phyloP scores from a whole-genome alignment of 306 rosid species.

The Vigna nakashimae region DNA sequence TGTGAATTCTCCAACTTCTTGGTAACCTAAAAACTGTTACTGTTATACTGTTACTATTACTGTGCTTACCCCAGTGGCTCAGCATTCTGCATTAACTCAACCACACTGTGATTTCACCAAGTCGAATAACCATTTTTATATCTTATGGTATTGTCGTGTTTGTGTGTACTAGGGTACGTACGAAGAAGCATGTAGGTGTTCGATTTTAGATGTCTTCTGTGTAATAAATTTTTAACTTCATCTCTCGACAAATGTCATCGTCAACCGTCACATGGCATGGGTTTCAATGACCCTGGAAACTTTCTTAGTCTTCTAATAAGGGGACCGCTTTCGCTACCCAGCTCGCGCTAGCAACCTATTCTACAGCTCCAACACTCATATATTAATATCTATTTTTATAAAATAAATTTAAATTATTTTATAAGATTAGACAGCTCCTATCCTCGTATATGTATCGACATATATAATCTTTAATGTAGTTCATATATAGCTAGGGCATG shows the following conservation, averaged over 20 bases:
- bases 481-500: not conserved
- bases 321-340: slow-evolving; percentile 47
- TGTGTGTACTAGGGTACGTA: slow-evolving; percentile 21
- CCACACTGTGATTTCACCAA: slow-evolving; percentile 3
- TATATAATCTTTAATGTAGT: not conserved
- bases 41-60: not conserved
- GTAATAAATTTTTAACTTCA: not conserved
- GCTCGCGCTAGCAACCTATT: not conserved
- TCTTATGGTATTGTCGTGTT: not conserved
- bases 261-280: slow-evolving; percentile 62
- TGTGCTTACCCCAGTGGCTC: slow-evolving; percentile 19
- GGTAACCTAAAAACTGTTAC: not conserved
- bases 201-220: slow-evolving; percentile 17
- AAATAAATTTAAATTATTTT: not conserved
- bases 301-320: slow-evolving; percentile 13
- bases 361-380: not conserved
- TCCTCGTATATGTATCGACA: not conserved
- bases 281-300: slow-evolving; percentile 40
- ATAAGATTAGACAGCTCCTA: not conserved
- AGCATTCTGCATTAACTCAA: slow-evolving; percentile 44
- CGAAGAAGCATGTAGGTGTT: not conserved
- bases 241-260: slow-evolving; percentile 31
- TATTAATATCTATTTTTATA: not conserved
- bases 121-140: no score
- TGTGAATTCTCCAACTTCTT: slow-evolving; percentile 41